Percentiles rank a stretch among this genome's conserved stretches.
Evolutionary conservation across 2,329 filamentous ascomycete species (phyloP).

Genomic region (Phialemoniopsis sp.): DNA sequence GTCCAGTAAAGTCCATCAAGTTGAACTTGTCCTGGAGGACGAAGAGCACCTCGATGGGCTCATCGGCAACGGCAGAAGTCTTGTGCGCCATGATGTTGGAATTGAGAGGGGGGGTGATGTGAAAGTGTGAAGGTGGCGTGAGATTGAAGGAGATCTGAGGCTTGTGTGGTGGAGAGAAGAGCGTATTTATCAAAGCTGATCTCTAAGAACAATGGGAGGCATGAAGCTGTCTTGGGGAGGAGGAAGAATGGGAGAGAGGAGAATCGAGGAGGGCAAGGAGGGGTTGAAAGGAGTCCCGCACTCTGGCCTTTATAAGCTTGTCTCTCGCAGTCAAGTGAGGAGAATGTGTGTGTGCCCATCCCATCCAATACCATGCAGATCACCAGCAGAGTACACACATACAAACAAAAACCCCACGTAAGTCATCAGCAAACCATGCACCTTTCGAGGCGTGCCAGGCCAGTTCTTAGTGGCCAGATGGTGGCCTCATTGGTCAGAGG

Average conservation of each 20-base stretch:
- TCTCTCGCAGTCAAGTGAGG: conserved; percentile 12
- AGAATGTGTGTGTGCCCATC: neutral
- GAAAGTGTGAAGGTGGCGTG: neutral
- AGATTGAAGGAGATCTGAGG: neutral
- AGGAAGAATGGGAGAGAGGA: conserved; percentile 10
- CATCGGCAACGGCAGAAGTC: conserved; percentile 54
- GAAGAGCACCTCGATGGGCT: conserved; percentile 55
- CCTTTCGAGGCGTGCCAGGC: too few species aligned
- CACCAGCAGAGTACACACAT: too few species aligned
- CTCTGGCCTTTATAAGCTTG: too few species aligned
- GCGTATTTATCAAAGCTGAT: neutral
- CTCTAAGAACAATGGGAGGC: too few species aligned
- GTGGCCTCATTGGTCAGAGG: too few species aligned
- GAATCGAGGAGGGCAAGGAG: conserved; percentile 12
- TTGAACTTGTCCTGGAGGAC: conserved; percentile 58
- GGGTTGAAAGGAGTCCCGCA: neutral
- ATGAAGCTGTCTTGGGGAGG: neutral
- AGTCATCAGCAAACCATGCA: too few species aligned
- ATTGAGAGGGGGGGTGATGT: conserved; percentile 9
- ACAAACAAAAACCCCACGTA: too few species aligned
- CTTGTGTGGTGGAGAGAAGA: neutral
- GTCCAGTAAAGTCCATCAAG: conserved; percentile 53
- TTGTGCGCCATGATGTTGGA: conserved; percentile 52
- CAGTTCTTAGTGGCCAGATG: too few species aligned
- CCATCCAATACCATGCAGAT: too few species aligned